phyloP scores from a whole-genome alignment of 202 grass and related monocot species.

The Saccharum hybrid region DNA sequence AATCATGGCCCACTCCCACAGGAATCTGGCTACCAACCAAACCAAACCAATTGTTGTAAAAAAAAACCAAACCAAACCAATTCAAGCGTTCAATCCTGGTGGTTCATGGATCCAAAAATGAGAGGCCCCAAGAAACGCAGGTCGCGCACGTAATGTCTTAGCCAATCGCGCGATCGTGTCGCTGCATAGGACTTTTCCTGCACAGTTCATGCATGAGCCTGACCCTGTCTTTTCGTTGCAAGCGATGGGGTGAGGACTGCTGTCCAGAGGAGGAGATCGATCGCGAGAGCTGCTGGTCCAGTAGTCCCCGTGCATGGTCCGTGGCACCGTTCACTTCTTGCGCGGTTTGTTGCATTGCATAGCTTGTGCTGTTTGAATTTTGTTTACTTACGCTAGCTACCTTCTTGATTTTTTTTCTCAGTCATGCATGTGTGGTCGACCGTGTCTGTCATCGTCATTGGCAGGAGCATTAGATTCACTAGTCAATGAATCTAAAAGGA shows the following conservation, averaged over 20 bases:
- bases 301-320: not conserved
- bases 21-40: constrained; percentile 29
- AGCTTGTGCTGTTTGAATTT: not conserved
- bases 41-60: no score
- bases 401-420: not conserved
- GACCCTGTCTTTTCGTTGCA: constrained; percentile 42
- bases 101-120: constrained; percentile 38
- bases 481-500: not conserved
- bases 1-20: not conserved
- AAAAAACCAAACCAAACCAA: not conserved
- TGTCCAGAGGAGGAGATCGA: no score
- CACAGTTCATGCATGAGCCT: not conserved
- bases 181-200: constrained; percentile 12
- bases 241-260: not conserved
- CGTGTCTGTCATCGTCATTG: not conserved
- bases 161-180: constrained; percentile 37
- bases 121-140: constrained; percentile 23
- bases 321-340: not conserved
- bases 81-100: not conserved
- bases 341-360: not conserved
- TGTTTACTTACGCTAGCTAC: not conserved
- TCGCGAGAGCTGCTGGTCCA: not conserved
- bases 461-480: not conserved
- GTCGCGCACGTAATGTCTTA: not conserved
- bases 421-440: not conserved